A percentile compares a stretch with the other conserved stretches of the same genome.
phyloP scores from a whole-genome alignment of 306 rosid species.

The Psophocarpus tetragonolobus region DNA sequence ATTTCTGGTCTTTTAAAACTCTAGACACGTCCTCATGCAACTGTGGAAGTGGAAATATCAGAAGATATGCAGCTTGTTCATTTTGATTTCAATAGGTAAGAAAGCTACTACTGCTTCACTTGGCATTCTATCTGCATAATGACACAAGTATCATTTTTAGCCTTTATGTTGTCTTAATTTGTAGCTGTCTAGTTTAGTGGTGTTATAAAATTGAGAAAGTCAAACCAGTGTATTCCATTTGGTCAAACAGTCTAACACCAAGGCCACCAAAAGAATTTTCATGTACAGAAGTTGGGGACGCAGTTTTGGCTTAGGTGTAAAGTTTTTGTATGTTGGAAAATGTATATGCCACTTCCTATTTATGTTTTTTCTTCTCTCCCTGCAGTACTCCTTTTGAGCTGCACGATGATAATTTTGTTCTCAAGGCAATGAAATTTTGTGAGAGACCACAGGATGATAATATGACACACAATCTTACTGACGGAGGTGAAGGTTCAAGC shows the following conservation, averaged over 20 bases:
- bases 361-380: constrained; percentile 26
- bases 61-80: constrained; percentile 99
- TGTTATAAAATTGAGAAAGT: neutral
- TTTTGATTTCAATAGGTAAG: constrained; percentile 96
- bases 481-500: constrained; percentile 80
- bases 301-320: neutral
- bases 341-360: constrained; percentile 11
- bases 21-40: constrained; percentile 97
- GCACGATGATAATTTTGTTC: constrained; percentile 90
- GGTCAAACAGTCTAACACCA: neutral
- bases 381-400: constrained; percentile 97
- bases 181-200: constrained; percentile 5
- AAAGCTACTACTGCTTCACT: neutral
- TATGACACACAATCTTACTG: constrained; percentile 46
- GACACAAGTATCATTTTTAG: neutral
- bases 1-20: constrained; percentile 32
- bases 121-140: neutral
- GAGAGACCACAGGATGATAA: constrained; percentile 62
- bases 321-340: constrained; percentile 20
- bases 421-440: constrained; percentile 86
- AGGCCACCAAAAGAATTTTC: neutral
- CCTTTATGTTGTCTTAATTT: neutral
- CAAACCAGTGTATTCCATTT: constrained; percentile 22
- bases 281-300: neutral
- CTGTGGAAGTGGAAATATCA: constrained; percentile 98